Evolutionary conservation across 2,329 filamentous ascomycete species (phyloP), one percentile per base, ranked within the genome.

Genomic region (Lithohypha guttulata): DNA sequence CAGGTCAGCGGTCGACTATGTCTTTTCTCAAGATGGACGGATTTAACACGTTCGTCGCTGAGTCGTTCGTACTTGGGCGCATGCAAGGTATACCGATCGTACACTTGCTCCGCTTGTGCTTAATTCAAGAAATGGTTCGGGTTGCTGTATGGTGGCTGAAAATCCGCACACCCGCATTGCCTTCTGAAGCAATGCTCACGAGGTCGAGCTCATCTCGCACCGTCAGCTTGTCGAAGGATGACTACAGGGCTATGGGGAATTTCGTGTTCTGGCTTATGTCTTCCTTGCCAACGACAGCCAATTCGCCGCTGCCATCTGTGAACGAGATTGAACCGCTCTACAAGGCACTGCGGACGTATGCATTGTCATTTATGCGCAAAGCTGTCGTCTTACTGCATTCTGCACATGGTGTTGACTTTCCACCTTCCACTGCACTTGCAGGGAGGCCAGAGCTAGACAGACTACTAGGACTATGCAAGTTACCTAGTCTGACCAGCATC

Each of bases 331-430:
- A 28, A n/a, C 40, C 38, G 14, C 34, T 52, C 9, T 49, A 39
- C 41, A 42, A 40, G 19, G 51, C 66, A 3, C 71, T 84, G 17
- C 76, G 79, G 46, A 86, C 81, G 53, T 98, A 96, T 54, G 85
- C 86, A 3, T 69, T 95, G n/a, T 71, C 77, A 0, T 98, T 95
- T 64, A 67, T 98, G 26, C 81, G 91, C 43, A 98, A 98, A 63
- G 71, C 73, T 6, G 72, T 78, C 30, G 74, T 98, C 33, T 74
- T 96, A 25, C 74, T 96, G 47, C 80, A 96, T 57, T 80, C 93
- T 44, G 81, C 84, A 51, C 86, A 84, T 55, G 89, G 89, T 13
- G 77, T 96, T 35, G 84, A 94, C 49, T 87, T 96, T 53, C 82
- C 82, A 29, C 73, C 81, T 42, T 65, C 79, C 21, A 71, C 79